Conservation (phyloP, 257 asterid species). For the Cruciata laevipes region DNA sequence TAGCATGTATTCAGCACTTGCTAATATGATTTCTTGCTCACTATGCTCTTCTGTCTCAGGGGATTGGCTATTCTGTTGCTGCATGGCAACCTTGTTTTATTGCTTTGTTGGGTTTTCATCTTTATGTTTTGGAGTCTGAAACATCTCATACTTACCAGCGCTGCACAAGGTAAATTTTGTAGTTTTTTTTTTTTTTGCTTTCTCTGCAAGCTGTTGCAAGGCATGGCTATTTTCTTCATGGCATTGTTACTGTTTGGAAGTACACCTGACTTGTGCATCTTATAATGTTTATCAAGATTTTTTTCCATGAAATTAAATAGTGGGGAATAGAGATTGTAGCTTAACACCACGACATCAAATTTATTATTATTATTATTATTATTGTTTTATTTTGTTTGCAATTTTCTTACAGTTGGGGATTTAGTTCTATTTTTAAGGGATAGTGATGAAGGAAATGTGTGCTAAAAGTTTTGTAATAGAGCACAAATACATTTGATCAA, state of each 20-base stretch:
- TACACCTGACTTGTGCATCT: not conserved
- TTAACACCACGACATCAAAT: not conserved
- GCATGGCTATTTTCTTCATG: not conserved
- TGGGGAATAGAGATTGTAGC: not conserved
- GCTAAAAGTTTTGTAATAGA: not conserved
- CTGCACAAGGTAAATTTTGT: constrained; percentile 63
- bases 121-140: constrained; percentile 90
- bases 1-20: constrained; percentile 8
- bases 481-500: not conserved
- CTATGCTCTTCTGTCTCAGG: constrained; percentile 48
- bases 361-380: no score
- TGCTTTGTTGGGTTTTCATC: constrained; percentile 73
- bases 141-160: constrained; percentile 76
- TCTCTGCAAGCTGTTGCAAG: constrained; percentile 4
- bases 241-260: not conserved
- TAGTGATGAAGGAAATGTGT: not conserved
- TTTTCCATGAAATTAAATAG: not conserved
- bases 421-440: not conserved
- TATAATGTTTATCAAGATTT: no score
- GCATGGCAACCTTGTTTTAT: constrained; percentile 92
- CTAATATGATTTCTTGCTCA: constrained; percentile 13
- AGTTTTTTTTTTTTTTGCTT: not conserved
- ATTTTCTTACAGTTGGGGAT: not conserved
- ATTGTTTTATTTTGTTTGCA: not conserved
- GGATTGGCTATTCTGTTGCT: constrained; percentile 95